Evolutionary conservation across 306 rosid species (phyloP), one percentile per base, ranked within the genome.

Genomic region (Pterocarpus macrocarpus): DNA sequence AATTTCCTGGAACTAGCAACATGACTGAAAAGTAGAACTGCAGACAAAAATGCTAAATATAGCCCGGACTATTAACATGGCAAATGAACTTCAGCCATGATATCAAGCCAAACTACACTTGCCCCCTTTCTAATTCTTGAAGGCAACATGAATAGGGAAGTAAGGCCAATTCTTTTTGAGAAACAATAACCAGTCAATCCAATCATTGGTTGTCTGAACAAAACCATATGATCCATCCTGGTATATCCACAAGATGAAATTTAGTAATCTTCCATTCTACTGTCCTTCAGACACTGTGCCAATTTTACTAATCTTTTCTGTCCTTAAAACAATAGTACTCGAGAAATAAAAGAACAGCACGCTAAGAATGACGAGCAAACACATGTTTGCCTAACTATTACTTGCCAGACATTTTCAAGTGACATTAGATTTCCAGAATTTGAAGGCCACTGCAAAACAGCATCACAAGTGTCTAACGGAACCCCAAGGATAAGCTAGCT

Each of bases 281-380:
- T 43, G 49, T 43, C 9, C 41, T 38, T 38, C 41, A 38, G 5
- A 3, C 41, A 38, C 10, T 2, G 4, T 47, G 53, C 53, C 14
- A 47, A 47, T 12, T 11, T 47, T 47, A 11, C 53, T 34, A 71
- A 62, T 32, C 41, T 12, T 61, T 61, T 32, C 15, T 8, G 39
- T 61, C 66, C 39, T 45, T 45, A 11, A 45, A 7, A 45, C 50
- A 45, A 11, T 9, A 45, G 50, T 11, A 45, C 10, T 80, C 13
- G 64, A 64, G 38, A 45, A 9, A 39, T 5, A 39, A 39, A 45
- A 47, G 67, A 44, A 62, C 44, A 69, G 53, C 9, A 30, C 66
- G 28, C 59, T 64, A 69, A 44, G 83, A 61, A 13, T 10, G 9
- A 59, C 61, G 65, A 57, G 66, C 76, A 81, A 77, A 63, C 73